Percentiles rank a stretch among this genome's conserved stretches.
Evolutionary conservation across 768 basidiomycete genomes (phyloP).

Genomic region (Pholiota molesta): DNA sequence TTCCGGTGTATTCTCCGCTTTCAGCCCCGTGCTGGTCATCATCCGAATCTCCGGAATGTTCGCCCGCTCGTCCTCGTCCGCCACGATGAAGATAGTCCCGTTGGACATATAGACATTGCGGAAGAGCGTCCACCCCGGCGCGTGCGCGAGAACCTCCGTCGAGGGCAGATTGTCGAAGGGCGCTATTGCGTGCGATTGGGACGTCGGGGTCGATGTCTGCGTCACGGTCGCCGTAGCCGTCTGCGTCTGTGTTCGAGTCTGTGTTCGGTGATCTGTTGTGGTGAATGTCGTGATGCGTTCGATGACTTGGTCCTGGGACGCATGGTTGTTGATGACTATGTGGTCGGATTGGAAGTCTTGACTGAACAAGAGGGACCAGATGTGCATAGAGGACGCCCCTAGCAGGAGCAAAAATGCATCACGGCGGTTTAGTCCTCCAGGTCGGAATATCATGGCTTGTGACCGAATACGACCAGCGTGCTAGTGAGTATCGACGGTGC

Average conservation of each 20-base stretch:
- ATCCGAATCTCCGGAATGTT: conserved; percentile 48
- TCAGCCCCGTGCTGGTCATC: conserved; percentile 71
- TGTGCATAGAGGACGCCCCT: conserved; percentile 58
- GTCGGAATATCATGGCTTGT: conserved; percentile 39
- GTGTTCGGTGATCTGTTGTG: conserved; percentile 7
- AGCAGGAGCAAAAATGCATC: conserved; percentile 63
- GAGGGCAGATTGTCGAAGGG: conserved; percentile 41
- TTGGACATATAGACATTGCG: conserved; percentile 84
- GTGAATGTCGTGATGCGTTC: conserved; percentile 6
- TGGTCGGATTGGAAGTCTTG: conserved; percentile 22
- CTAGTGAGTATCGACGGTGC: neutral
- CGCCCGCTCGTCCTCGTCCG: conserved; percentile 22
- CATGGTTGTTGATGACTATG: conserved; percentile 33
- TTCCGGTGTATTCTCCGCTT: conserved; percentile 60
- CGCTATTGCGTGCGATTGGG: conserved; percentile 19
- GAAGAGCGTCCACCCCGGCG: conserved; percentile 86
- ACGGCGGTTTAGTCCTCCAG: conserved; percentile 46
- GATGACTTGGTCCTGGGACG: conserved; percentile 11
- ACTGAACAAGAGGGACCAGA: conserved; percentile 46
- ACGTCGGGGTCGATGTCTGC: conserved; percentile 7
- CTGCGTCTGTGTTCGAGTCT: conserved; percentile 13
- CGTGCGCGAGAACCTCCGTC: conserved; percentile 64
- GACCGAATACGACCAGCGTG: neutral
- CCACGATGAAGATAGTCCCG: conserved; percentile 75
- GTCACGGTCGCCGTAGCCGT: conserved; percentile 8